phyloP scores from a whole-genome alignment of 192 early-diverging fungal species.

The Rhizoclosmatium globosum region DNA sequence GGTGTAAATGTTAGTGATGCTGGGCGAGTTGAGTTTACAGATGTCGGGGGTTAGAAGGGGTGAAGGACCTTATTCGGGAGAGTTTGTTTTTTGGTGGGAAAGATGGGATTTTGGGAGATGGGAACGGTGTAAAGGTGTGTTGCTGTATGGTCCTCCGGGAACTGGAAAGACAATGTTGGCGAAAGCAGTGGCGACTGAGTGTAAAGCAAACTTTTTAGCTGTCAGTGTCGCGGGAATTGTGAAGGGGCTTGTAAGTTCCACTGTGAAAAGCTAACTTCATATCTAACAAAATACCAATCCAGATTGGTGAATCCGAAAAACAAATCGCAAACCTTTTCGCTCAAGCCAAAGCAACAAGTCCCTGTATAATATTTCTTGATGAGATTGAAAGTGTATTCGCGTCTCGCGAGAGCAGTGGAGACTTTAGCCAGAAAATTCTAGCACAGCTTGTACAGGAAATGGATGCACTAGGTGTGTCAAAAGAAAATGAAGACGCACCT shows the following conservation, averaged over 20 bases:
- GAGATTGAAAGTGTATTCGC: constrained; percentile 93
- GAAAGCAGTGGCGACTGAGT: constrained; percentile 82
- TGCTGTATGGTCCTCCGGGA: constrained; percentile 87
- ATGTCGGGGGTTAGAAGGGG: constrained; percentile 82
- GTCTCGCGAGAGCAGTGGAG: constrained; percentile 69
- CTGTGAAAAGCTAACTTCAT: no score
- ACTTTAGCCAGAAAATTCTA: constrained; percentile 36
- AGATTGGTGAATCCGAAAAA: constrained; percentile 95
- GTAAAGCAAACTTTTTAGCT: constrained; percentile 81
- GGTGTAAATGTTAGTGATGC: constrained; percentile 49
- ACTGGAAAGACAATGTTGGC: constrained; percentile 94
- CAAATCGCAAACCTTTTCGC: constrained; percentile 79
- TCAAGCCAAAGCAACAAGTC: constrained; percentile 71
- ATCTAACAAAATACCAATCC: neutral
- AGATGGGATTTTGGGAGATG: constrained; percentile 69
- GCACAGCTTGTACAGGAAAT: constrained; percentile 34
- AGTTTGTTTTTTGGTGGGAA: constrained; percentile 74
- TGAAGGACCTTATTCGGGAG: constrained; percentile 81
- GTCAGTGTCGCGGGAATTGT: constrained; percentile 84
- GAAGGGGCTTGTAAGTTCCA: constrained; percentile 74
- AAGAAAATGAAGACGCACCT: constrained; percentile 70
- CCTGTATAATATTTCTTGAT: constrained; percentile 91
- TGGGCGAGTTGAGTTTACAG: constrained; percentile 69
- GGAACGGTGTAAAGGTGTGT: constrained; percentile 79
- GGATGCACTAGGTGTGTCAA: constrained; percentile 35